phyloP scores from a whole-genome alignment of 1,139 yeast species.

The Magnusiomyces fungicola region DNA sequence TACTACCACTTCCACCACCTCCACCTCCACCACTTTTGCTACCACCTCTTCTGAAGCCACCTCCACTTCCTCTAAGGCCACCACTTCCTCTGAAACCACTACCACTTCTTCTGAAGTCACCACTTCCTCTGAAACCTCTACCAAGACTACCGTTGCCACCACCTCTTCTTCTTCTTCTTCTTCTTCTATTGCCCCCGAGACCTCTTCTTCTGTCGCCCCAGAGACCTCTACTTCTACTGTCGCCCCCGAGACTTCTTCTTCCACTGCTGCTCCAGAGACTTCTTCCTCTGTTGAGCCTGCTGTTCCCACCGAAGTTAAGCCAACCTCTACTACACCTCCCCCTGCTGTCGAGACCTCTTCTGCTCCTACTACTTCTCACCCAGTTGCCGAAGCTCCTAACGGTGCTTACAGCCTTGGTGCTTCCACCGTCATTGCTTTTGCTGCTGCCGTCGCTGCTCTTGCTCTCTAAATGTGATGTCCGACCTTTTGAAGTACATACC shows the following conservation, averaged over 20 bases:
- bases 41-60: conserved; percentile 15
- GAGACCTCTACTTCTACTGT: not conserved
- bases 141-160: not conserved
- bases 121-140: not conserved
- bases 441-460: not conserved
- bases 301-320: not conserved
- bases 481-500: not conserved
- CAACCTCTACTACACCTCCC: not conserved
- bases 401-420: not conserved
- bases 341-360: not conserved
- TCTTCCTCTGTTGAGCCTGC: not conserved
- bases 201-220: not conserved
- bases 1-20: conserved; percentile 30
- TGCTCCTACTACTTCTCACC: not conserved
- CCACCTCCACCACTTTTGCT: conserved; percentile 25
- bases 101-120: not conserved
- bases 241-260: not conserved
- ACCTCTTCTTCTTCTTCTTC: conserved; percentile 3
- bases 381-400: not conserved
- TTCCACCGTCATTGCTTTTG: not conserved
- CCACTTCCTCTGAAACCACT: conserved; percentile 13
- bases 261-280: not conserved
- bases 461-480: not conserved
- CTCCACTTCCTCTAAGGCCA: conserved; percentile 20
- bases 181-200: conserved; percentile 6